Percentiles rank a stretch among this genome's conserved stretches.
Conservation (phyloP, 805 yeast genomes). For the Starmerella scarabaei region DNA sequence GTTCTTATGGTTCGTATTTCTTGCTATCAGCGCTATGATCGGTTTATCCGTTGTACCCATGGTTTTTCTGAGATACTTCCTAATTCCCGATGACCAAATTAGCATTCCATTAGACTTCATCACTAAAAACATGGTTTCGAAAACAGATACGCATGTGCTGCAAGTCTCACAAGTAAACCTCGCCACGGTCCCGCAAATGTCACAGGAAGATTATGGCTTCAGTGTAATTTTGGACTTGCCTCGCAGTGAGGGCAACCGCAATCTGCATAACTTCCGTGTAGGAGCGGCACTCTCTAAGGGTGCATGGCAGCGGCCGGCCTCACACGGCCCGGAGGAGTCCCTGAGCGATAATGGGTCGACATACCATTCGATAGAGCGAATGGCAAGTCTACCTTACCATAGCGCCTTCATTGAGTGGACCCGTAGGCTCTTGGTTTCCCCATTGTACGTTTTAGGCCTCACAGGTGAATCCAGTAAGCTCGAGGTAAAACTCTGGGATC, state of each 20-base stretch:
- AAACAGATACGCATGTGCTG: not conserved
- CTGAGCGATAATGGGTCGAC: not conserved
- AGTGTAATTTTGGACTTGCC: constrained; percentile 25
- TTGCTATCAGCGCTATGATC: not conserved
- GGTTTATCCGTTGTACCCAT: constrained; percentile 4
- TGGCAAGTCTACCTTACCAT: constrained; percentile 26
- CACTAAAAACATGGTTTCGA: constrained; percentile 1
- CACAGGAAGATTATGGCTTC: constrained; percentile 22
- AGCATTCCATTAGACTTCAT: constrained; percentile 10
- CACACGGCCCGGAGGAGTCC: not conserved
- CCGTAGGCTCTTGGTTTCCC: constrained; percentile 23
- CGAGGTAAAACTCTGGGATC: constrained; percentile 19
- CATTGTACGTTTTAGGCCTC: constrained; percentile 24
- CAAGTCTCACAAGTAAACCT: constrained; percentile 10
- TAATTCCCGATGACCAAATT: constrained; percentile 6
- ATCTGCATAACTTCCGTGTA: constrained; percentile 27
- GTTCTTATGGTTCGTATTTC: constrained; percentile 1
- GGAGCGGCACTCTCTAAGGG: constrained; percentile 17
- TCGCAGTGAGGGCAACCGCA: constrained; percentile 22
- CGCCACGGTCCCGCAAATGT: not conserved
- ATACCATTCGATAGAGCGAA: constrained; percentile 12
- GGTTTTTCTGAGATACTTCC: constrained; percentile 5
- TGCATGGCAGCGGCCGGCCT: not conserved
- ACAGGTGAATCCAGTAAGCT: constrained; percentile 21
- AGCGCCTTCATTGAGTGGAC: constrained; percentile 22